Base-by-base conservation (phyloP, 306 rosid species). In the Trifolium fragiferum region DNA sequence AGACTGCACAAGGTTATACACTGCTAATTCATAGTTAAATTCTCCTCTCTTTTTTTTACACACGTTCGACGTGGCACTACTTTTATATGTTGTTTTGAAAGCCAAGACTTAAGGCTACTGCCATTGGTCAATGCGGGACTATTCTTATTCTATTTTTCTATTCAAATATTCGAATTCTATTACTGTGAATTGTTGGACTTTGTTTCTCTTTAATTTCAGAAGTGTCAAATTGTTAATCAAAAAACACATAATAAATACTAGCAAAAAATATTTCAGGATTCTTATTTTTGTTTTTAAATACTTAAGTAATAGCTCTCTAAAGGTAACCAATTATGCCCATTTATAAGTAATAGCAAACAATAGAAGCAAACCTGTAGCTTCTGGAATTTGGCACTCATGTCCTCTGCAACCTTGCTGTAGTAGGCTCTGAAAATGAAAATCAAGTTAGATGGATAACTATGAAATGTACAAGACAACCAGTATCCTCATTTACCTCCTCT, bases 401-500 rank as follows among this genome's bases (percentile, higher is more conserved):
- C 86, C 82, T 84, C 89, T 19, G 71, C 71, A 54, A 77, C 81
- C 80, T 80, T 87, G 78, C 55, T 59, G 74, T 87, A 93, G 84
- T 79, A 84, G 70, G 81, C 81, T 63, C 97, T 91, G 88, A 78
- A 23, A 80, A 54, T 46, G 78, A 19, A 50, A 65, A 80, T 74
- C 25, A 78, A 13, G 20, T 73, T 15, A 83, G 66, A 74, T 83
- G 83, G 60, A 49, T 43, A 58, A 58, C 21, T 63, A 64, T 27
- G 13, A 38, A 27, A 62, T 66, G 46, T 25, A 27, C 50, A 46
- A 41, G 59, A 70, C 70, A 72, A 72, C 72, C 16, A 60, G 47
- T 30, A 54, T 73, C 68, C n/a, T 75, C 68, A 83, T 10, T 80
- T 82, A 93, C 98, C 97, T 88, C 80, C 82, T 93, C 80, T 89